Percentiles rank a stretch among this genome's conserved stretches.
phyloP scores from a whole-genome alignment of 139 green algal species.

The Auxenochlorella pyrenoidosa region DNA sequence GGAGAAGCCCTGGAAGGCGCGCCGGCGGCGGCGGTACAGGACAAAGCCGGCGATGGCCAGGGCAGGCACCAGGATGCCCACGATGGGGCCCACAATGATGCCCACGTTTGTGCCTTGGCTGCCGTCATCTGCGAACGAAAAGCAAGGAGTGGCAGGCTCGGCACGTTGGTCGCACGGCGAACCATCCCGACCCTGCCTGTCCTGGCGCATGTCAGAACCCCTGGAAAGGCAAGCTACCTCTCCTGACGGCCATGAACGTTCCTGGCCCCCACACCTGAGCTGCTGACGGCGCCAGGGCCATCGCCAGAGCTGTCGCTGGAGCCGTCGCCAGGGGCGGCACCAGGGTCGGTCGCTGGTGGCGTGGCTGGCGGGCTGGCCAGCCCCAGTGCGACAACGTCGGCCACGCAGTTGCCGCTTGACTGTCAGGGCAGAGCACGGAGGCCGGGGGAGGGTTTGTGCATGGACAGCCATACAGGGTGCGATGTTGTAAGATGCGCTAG shows the following conservation, averaged over 20 bases:
- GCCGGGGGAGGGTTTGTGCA: neutral
- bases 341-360: neutral
- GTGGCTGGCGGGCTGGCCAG: neutral
- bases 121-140: neutral
- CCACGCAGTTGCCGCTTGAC: slow-evolving; percentile 30
- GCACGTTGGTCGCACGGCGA: neutral
- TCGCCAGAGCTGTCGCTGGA: no score
- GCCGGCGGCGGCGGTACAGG: slow-evolving; percentile 5
- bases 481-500: no score
- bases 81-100: slow-evolving; percentile 35
- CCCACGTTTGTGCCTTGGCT: slow-evolving; percentile 20
- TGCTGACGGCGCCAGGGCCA: neutral
- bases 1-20: slow-evolving; percentile 8
- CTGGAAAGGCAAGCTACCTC: no score
- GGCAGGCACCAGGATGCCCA: slow-evolving; percentile 13
- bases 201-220: no score
- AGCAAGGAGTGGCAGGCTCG: neutral
- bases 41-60: slow-evolving; percentile 17
- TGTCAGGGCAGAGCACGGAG: neutral
- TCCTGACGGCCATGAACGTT: no score
- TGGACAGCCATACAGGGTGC: no score
- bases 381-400: slow-evolving; percentile 26
- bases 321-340: neutral
- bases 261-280: neutral
- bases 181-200: no score